A percentile compares a stretch with the other conserved stretches of the same genome.
Conservation (phyloP, 2,329 filamentous ascomycete genomes). For the Colletotrichum karsti region DNA sequence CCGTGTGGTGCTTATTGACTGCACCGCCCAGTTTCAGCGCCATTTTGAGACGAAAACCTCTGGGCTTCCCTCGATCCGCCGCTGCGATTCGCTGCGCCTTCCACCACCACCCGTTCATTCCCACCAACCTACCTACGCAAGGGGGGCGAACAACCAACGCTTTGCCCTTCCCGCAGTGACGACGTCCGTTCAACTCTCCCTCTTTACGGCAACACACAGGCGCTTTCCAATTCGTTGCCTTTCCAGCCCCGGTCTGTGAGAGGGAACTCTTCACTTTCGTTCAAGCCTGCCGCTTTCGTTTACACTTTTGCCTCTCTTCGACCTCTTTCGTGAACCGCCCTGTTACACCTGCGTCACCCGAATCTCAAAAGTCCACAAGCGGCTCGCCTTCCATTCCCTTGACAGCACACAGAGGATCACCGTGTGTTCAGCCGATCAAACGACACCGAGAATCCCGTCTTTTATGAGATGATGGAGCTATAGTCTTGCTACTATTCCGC, state of each 20-base stretch:
- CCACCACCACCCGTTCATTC: conserved; percentile 6
- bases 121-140: conserved; percentile 2
- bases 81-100: conserved; percentile 12
- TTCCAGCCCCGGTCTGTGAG: background rate
- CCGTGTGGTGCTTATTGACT: conserved; percentile 15
- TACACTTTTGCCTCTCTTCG: conserved; percentile 1
- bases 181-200: background rate
- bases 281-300: conserved; percentile 20
- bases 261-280: conserved; percentile 2
- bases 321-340: background rate
- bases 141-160: conserved; percentile 6
- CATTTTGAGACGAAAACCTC: conserved; percentile 26
- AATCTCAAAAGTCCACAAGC: conserved; percentile 3
- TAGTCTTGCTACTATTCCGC: conserved; percentile 12
- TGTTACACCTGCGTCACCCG: conserved; percentile 24
- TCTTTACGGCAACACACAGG: conserved; percentile 14
- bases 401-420: conserved; percentile 8
- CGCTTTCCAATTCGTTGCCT: background rate
- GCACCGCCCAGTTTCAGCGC: conserved; percentile 31
- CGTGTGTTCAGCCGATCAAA: conserved; percentile 12
- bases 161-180: conserved; percentile 13
- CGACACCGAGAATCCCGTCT: background rate
- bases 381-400: background rate
- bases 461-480: conserved; percentile 22
- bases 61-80: conserved; percentile 8